phyloP scores from a whole-genome alignment of 2,329 filamentous ascomycete species.

The Annulohypoxylon truncatum region DNA sequence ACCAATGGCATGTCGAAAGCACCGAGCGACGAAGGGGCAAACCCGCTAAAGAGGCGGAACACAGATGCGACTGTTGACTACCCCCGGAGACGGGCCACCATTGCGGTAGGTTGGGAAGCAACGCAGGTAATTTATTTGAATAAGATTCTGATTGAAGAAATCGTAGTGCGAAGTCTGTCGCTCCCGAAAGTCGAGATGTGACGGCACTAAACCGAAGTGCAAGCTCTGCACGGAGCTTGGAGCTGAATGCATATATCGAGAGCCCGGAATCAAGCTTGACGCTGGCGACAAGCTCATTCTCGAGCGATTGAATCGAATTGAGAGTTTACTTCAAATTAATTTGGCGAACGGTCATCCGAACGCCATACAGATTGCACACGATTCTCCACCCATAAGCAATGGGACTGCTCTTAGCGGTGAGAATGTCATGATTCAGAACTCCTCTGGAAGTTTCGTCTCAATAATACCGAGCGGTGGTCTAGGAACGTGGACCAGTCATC shows the following conservation, averaged over 20 bases:
- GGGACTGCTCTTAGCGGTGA: conserved; percentile 71
- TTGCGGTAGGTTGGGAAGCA: conserved; percentile 65
- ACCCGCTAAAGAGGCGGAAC: conserved; percentile 70
- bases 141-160: conserved; percentile 33
- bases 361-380: conserved; percentile 67
- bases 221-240: conserved; percentile 85
- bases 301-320: conserved; percentile 81
- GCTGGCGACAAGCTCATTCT: conserved; percentile 88
- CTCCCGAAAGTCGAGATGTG: conserved; percentile 82
- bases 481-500: conserved; percentile 74
- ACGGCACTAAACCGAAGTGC: conserved; percentile 84
- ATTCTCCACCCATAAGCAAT: conserved; percentile 74
- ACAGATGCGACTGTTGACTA: conserved; percentile 72
- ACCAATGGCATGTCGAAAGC: conserved; percentile 60
- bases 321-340: conserved; percentile 79
- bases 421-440: conserved; percentile 61
- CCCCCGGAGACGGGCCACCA: conserved; percentile 72
- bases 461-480: conserved; percentile 73
- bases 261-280: conserved; percentile 88
- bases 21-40: conserved; percentile 62
- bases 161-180: conserved; percentile 82
- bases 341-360: conserved; percentile 64
- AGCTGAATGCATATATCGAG: conserved; percentile 85
- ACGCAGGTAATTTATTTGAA: conserved; percentile 22
- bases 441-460: conserved; percentile 61